Percentiles rank a stretch among this genome's conserved stretches.
phyloP scores from a whole-genome alignment of 2,329 filamentous ascomycete species.

The Colletotrichum tabaci region DNA sequence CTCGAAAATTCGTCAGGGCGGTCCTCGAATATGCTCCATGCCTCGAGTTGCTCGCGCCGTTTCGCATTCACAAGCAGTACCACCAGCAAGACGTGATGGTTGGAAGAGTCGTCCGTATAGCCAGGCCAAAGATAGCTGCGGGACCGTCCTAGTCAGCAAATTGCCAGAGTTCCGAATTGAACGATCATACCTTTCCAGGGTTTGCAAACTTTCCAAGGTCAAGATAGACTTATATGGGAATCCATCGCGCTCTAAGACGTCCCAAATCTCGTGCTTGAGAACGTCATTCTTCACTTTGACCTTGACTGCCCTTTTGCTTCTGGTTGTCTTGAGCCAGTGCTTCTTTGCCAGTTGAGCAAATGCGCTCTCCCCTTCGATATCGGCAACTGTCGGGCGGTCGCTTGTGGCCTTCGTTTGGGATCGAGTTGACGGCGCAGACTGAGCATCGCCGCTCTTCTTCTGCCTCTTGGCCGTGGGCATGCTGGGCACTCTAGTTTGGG shows the following conservation, averaged over 20 bases:
- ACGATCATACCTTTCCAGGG: slow-evolving; percentile 79
- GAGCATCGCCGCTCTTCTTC: slow-evolving; percentile 66
- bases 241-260: slow-evolving; percentile 83
- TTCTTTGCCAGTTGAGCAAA: slow-evolving; percentile 85
- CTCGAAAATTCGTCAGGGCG: slow-evolving; percentile 86
- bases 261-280: slow-evolving; percentile 91
- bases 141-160: slow-evolving; percentile 45
- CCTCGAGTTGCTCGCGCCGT: slow-evolving; percentile 86
- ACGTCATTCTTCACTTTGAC: slow-evolving; percentile 86
- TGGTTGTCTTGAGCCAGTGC: slow-evolving; percentile 82
- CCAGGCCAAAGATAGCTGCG: slow-evolving; percentile 92
- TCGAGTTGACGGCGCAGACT: slow-evolving; percentile 48
- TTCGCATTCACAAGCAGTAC: slow-evolving; percentile 91
- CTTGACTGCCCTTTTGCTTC: slow-evolving; percentile 69
- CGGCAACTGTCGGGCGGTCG: slow-evolving; percentile 75
- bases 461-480: slow-evolving; percentile 75
- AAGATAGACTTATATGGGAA: slow-evolving; percentile 85
- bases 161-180: neutral
- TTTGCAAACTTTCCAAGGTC: slow-evolving; percentile 89
- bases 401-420: slow-evolving; percentile 57
- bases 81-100: slow-evolving; percentile 91
- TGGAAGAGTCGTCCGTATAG: slow-evolving; percentile 89
- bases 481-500: slow-evolving; percentile 39
- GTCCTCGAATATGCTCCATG: slow-evolving; percentile 89
- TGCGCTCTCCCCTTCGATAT: slow-evolving; percentile 78